Base-by-base conservation (phyloP, 805 yeast genomes). In the Metschnikowia sp. region DNA sequence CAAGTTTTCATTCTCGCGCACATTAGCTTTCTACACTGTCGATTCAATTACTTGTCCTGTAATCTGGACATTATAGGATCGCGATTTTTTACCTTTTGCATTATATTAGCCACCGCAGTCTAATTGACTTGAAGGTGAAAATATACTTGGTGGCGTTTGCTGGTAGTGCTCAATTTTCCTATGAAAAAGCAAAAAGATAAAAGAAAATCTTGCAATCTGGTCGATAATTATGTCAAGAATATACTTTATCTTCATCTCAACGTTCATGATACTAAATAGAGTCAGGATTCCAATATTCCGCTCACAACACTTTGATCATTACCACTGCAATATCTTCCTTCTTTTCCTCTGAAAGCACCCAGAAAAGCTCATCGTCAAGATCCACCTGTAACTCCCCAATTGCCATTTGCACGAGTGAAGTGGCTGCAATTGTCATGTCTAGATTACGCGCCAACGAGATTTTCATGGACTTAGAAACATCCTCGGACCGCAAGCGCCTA, bases 241-340 rank as follows among this genome's bases (percentile, higher is more conserved):
- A 8, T 31, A 31, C 33, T 12, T 31, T 31, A 5, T 5, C n/a
- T 12, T 12, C 4, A 11, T 31, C 8, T 11, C 32, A 9, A 31
- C 11, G n/a, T 31, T 31, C 33, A 10, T 10, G 33, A 31, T 6
- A 8, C 33, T 31, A n/a, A 1, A 10, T 1, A 31, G 26, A 4
- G 26, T 22, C 26, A 22, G 26, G 3, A 4, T 22, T 22, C 8
- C 33, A 5, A 31, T 12, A 26, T 12, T 30, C 13, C n/a, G 10
- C 33, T 34, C 33, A 43, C 38, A 36, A 32, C 3, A 37, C 18
- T 32, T 37, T 12, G 26, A 43, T 43, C 41, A 43, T 18, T 7
- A 43, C 33, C 11, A 37, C 46, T 32, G 38, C 13, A 11, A 43
- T 43, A 32, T 43, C 46, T 18, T 43, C 46, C 5, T 8, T 10